Base-by-base conservation (phyloP, 495 filamentous ascomycete species). In the Aspergillus hancockii region DNA sequence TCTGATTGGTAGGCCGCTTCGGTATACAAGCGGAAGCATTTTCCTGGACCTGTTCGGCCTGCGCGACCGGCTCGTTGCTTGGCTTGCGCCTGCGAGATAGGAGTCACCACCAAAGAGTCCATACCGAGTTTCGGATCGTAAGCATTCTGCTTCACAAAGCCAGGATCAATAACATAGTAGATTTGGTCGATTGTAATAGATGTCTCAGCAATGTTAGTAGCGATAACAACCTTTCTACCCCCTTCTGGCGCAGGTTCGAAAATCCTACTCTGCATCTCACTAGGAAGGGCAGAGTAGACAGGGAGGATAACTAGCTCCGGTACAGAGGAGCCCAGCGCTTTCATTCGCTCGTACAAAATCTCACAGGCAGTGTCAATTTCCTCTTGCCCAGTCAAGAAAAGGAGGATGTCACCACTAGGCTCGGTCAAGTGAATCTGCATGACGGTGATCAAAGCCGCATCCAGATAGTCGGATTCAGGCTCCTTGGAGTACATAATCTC, bases 341-440 rank as follows among this genome's bases (percentile, higher is more conserved):
- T 98, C 95, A 98, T 98, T 28, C 94, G 85, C 65, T 99, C 95
- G 69, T 85, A 93, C 14, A 99, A 68, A 53, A 98, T 82, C 74
- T 98, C 94, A 66, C 91, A 96, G 30, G 87, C 84, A 0, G 92
- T 97, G 64, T 99, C 95, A 63, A 99, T 99, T 78, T 99, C 94
- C 76, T 98, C 94, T 68, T 96, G 92, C 13, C 94, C 94, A 0
- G 94, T 99, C 64, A 99, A 80, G 77, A 99, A 99, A 16, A 99
- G 76, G 14, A 99, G 78, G 57, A 99, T 97, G 70, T 98, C 95
- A 67, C 94, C 94, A 21, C 82, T 79, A 0, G 91, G 89, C 63
- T 99, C 95, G 16, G 86, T 91, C 30, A 99, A 79, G 73, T 99
- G 94, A 59, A 99, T 97, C 64, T 97, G 92, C 92, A 99, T 97